These are phyloP conservation scores for Fusarium sp. DNA, from an alignment of 2,329 filamentous ascomycete species.

Conservation along the genomic window DNA sequence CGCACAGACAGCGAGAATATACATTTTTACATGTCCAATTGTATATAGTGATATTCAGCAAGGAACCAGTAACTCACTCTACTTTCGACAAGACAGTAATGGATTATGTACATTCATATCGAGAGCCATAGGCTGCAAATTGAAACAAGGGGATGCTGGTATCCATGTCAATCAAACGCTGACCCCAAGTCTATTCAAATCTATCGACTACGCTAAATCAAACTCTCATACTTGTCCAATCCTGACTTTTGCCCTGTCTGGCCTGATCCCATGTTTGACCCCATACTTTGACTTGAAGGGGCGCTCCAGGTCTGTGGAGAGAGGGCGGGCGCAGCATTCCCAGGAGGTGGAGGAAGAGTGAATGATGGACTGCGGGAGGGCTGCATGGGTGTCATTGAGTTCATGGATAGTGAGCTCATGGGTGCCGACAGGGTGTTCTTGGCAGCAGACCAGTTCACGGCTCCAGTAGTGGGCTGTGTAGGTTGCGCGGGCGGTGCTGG, in stretches of 20 bases:
- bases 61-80: too few species aligned
- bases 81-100: neutral
- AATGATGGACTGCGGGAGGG: slow-evolving; percentile 59
- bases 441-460: slow-evolving; percentile 62
- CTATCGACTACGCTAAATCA: slow-evolving; percentile 55
- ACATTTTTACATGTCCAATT: too few species aligned
- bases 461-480: slow-evolving; percentile 33
- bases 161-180: neutral
- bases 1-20: too few species aligned
- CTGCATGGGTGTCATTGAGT: slow-evolving; percentile 57
- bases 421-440: slow-evolving; percentile 58
- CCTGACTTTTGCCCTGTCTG: slow-evolving; percentile 56
- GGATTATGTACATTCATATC: neutral
- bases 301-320: slow-evolving; percentile 42
- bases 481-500: slow-evolving; percentile 37
- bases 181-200: neutral
- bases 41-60: too few species aligned
- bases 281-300: slow-evolving; percentile 29
- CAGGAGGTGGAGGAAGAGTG: slow-evolving; percentile 64
- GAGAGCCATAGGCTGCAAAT: neutral
- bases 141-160: neutral
- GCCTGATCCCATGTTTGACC: slow-evolving; percentile 18
- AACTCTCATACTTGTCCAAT: slow-evolving; percentile 72
- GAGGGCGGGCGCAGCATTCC: slow-evolving; percentile 41
- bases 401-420: slow-evolving; percentile 45